Evolutionary conservation across 75 land plant species (phyloP).

Genomic region (Picea sitchensis): DNA sequence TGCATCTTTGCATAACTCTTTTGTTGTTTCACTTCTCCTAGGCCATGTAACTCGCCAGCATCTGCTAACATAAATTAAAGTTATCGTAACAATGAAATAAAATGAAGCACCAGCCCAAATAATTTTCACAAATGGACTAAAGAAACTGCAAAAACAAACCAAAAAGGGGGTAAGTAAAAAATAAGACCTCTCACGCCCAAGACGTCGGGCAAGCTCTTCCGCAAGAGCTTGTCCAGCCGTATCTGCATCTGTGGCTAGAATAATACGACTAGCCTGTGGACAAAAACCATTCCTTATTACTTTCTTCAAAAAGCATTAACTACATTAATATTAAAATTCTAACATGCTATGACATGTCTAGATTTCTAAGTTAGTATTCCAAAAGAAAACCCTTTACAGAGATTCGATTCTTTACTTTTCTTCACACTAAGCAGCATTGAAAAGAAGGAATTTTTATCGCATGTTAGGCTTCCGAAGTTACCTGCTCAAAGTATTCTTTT

Average conservation of each 20-base stretch:
- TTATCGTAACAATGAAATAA: neutral
- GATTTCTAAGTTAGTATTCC: neutral
- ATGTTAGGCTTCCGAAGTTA: constrained; percentile 9
- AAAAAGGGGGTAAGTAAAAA: neutral
- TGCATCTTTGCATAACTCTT: constrained; percentile 71
- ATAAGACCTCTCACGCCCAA: constrained; percentile 85
- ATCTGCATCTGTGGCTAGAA: constrained; percentile 95
- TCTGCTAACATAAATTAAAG: constrained; percentile 24
- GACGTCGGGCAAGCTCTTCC: constrained; percentile 96
- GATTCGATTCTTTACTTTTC: neutral
- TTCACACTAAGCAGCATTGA: neutral
- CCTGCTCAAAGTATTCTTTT: constrained; percentile 75
- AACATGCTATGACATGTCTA: neutral
- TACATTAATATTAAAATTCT: too few species aligned
- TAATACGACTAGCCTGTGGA: constrained; percentile 75
- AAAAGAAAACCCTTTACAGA: neutral
- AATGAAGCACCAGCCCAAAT: neutral
- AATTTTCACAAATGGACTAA: neutral
- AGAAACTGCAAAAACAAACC: neutral
- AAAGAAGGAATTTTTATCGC: neutral
- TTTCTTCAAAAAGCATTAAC: too few species aligned
- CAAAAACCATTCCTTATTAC: too few species aligned
- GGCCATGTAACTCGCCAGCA: constrained; percentile 99
- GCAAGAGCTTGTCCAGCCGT: constrained; percentile 91
- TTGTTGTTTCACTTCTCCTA: constrained; percentile 6